Evolutionary conservation across 192 early-diverging fungal species (phyloP).

Genomic region (Backusella morwellensis): DNA sequence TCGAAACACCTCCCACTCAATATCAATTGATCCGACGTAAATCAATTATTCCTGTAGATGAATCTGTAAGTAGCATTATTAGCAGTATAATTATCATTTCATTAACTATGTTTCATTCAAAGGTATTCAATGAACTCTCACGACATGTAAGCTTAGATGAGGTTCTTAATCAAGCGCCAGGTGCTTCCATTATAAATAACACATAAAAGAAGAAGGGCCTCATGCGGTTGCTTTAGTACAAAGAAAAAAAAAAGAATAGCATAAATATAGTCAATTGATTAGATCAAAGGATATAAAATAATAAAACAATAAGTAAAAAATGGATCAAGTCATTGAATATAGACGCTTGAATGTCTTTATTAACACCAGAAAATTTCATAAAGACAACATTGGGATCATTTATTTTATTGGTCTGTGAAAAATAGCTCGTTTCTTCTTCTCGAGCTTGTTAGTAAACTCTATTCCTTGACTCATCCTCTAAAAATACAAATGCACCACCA

Average conservation of each 20-base stretch:
- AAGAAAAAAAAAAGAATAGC: background rate
- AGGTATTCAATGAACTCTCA: slow-evolving; percentile 55
- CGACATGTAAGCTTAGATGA: slow-evolving; percentile 60
- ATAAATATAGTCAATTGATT: background rate
- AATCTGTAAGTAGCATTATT: slow-evolving; percentile 35
- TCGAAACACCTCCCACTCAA: slow-evolving; percentile 40
- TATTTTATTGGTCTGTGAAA: too few species aligned
- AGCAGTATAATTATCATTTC: background rate
- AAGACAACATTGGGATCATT: too few species aligned
- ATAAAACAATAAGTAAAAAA: background rate
- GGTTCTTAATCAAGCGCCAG: slow-evolving; percentile 30
- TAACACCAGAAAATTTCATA: too few species aligned
- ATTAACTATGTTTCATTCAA: slow-evolving; percentile 43
- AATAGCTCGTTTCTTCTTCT: too few species aligned
- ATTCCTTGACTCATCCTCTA: too few species aligned
- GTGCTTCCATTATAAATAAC: slow-evolving; percentile 11
- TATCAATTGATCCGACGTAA: slow-evolving; percentile 57
- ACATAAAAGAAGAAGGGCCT: background rate
- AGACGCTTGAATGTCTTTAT: too few species aligned
- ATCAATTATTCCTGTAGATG: slow-evolving; percentile 65
- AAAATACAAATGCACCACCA: too few species aligned
- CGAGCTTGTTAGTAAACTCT: too few species aligned
- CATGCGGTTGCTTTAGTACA: background rate
- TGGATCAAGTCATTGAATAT: too few species aligned
- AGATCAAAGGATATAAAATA: background rate